These are phyloP conservation scores for Suillus lakei DNA, from an alignment of 768 basidiomycete species.

Conservation along the genomic window DNA sequence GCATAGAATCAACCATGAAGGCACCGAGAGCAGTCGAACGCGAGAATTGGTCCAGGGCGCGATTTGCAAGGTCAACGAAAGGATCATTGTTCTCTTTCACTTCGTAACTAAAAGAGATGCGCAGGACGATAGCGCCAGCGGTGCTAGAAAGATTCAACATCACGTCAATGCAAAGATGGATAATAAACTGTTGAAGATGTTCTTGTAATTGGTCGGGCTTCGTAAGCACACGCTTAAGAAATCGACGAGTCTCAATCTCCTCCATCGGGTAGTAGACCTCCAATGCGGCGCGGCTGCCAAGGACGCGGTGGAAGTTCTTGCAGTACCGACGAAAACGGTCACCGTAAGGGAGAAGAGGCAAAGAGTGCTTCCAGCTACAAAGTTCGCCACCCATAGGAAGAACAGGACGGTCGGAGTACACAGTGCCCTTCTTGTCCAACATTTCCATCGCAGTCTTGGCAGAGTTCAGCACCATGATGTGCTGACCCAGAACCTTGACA, in stretches of 20 bases:
- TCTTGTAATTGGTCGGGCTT: constrained; percentile 41
- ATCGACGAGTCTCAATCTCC: constrained; percentile 45
- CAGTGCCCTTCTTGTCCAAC: too few relatives aligned
- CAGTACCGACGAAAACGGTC: too few relatives aligned
- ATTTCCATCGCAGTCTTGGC: too few relatives aligned
- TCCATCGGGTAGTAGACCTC: constrained; percentile 39
- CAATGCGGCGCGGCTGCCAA: constrained; percentile 45
- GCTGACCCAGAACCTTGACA: constrained; percentile 59
- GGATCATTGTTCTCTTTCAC: constrained; percentile 56
- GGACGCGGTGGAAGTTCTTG: too few relatives aligned
- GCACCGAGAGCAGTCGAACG: constrained; percentile 51
- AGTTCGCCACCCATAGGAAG: too few relatives aligned
- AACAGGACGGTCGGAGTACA: too few relatives aligned
- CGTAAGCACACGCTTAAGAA: constrained; percentile 44
- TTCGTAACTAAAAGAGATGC: too few relatives aligned
- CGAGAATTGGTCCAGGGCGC: constrained; percentile 56
- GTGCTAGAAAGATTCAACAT: constrained; percentile 35
- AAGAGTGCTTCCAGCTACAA: too few relatives aligned
- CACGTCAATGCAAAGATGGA: not conserved
- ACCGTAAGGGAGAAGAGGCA: too few relatives aligned
- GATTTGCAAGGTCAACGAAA: constrained; percentile 55
- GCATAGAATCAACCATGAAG: constrained; percentile 56
- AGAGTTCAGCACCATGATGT: too few relatives aligned
- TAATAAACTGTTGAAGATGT: constrained; percentile 43
- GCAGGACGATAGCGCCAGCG: constrained; percentile 56